Evolutionary conservation across 495 filamentous ascomycete species (phyloP).

Genomic region (Penicillium maclennaniae): DNA sequence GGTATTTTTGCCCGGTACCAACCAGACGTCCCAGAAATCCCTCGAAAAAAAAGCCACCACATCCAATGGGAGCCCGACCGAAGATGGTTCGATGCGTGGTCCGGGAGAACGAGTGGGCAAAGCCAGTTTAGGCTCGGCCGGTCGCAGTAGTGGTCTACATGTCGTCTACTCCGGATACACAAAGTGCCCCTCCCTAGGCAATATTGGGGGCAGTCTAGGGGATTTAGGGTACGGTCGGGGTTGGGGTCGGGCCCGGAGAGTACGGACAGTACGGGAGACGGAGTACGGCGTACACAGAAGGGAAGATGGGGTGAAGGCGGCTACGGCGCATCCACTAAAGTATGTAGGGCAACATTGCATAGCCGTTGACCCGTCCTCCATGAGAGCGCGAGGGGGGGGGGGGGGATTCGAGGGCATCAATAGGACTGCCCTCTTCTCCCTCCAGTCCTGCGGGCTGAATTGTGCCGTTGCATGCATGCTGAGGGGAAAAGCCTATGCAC

Average conservation of each 20-base stretch:
- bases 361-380: slow-evolving; percentile 13
- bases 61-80: slow-evolving; percentile 11
- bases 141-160: neutral
- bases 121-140: slow-evolving; percentile 2
- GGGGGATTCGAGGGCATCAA: neutral
- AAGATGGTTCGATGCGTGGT: neutral
- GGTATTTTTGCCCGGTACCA: slow-evolving; percentile 5
- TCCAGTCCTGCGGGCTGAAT: slow-evolving; percentile 5
- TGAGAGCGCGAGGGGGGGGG: neutral
- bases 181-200: neutral
- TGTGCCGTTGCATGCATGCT: neutral
- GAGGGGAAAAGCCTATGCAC: slow-evolving; percentile 5
- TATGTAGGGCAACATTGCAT: slow-evolving; percentile 25
- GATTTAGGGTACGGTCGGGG: neutral
- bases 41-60: too few relatives aligned
- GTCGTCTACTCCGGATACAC: neutral
- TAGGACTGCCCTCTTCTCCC: neutral
- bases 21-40: slow-evolving; percentile 4
- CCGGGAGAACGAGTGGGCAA: neutral
- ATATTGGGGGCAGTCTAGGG: neutral
- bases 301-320: slow-evolving; percentile 8
- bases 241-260: too few relatives aligned
- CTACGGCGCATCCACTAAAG: slow-evolving; percentile 27
- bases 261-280: too few relatives aligned
- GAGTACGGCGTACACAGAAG: too few relatives aligned